phyloP scores from a whole-genome alignment of 176 grass and related monocot species.

The Alloteropsis semialata region DNA sequence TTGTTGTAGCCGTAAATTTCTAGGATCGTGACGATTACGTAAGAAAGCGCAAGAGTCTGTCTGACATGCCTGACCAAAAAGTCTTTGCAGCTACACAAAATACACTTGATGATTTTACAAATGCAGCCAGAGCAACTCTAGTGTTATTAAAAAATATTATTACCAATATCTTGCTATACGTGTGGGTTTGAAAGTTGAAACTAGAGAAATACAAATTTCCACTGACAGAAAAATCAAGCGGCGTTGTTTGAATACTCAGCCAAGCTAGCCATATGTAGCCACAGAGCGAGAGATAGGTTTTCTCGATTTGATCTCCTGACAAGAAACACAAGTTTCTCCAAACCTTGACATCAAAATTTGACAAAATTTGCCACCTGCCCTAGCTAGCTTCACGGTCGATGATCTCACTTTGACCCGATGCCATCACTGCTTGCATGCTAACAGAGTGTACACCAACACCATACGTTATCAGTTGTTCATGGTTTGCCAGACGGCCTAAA shows the following conservation, averaged over 20 bases:
- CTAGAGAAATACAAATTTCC: background rate
- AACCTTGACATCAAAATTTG: constrained; percentile 15
- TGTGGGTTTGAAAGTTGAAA: background rate
- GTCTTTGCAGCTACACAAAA: background rate
- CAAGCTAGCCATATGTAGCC: background rate
- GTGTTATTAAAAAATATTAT: background rate
- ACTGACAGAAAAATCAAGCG: background rate
- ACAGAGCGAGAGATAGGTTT: background rate
- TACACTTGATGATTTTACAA: background rate
- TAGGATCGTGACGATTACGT: background rate
- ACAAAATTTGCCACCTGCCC: background rate
- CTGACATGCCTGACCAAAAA: background rate
- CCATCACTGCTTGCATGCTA: background rate
- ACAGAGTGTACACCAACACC: background rate
- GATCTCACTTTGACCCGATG: constrained; percentile 15
- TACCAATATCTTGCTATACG: background rate
- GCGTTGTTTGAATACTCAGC: constrained; percentile 4
- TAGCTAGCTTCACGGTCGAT: background rate
- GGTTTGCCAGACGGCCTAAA: background rate
- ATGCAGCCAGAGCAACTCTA: background rate
- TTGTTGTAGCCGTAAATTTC: background rate
- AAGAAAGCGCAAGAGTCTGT: background rate
- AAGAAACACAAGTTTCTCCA: background rate
- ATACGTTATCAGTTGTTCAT: background rate
- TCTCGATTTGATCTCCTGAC: background rate